Evolutionary conservation across 2,329 filamentous ascomycete genomes (phyloP).

Genomic region (Mariannaea elegans): DNA sequence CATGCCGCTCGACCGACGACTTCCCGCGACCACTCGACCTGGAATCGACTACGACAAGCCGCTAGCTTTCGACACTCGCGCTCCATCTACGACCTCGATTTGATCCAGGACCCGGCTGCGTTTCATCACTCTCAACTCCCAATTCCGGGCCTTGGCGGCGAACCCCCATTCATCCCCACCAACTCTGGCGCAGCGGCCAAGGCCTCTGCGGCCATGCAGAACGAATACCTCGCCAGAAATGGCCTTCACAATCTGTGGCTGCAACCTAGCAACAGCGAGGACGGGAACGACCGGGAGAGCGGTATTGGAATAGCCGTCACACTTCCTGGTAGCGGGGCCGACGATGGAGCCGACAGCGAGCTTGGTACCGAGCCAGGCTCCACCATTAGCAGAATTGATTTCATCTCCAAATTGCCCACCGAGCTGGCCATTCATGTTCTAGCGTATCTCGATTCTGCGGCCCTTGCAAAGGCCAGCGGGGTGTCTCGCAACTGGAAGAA

Average conservation of each 20-base stretch:
- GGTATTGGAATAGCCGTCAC: constrained; percentile 69
- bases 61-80: constrained; percentile 60
- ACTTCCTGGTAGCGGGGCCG: constrained; percentile 48
- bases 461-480: constrained; percentile 57
- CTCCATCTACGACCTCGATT: constrained; percentile 54
- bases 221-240: constrained; percentile 55
- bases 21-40: constrained; percentile 54
- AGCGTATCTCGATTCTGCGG: constrained; percentile 62
- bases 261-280: constrained; percentile 51
- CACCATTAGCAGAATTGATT: constrained; percentile 64
- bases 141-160: constrained; percentile 59
- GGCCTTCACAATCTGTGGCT: constrained; percentile 54
- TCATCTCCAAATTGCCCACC: constrained; percentile 62
- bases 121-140: constrained; percentile 46
- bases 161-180: constrained; percentile 68
- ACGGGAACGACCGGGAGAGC: constrained; percentile 68
- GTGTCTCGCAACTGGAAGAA: constrained; percentile 63
- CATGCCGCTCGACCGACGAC: constrained; percentile 52
- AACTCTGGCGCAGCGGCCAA: constrained; percentile 70
- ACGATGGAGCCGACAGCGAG: constrained; percentile 47
- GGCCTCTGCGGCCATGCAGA: constrained; percentile 67
- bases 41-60: constrained; percentile 61
- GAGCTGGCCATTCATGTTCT: constrained; percentile 70
- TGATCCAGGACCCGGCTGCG: constrained; percentile 32
- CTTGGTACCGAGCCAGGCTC: constrained; percentile 45